A percentile compares a stretch with the other conserved stretches of the same genome.
These are phyloP conservation scores for Sistotremastrum suecicum DNA, from an alignment of 768 basidiomycete species.

Conservation along the genomic window DNA sequence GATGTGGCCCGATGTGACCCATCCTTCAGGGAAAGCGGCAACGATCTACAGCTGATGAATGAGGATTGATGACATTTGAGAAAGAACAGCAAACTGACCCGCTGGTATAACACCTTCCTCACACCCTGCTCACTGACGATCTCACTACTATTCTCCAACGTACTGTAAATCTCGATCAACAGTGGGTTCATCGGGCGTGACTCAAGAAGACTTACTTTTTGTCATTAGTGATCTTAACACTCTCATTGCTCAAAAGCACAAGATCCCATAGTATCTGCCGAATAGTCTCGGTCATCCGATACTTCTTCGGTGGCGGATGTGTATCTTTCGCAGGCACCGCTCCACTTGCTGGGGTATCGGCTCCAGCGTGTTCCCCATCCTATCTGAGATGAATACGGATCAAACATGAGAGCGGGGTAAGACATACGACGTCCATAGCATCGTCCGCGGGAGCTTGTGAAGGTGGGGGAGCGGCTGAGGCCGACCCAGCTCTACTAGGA, in stretches of 20 bases:
- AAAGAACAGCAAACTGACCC: constrained; percentile 25
- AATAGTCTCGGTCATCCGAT: constrained; percentile 68
- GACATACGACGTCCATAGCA: constrained; percentile 7
- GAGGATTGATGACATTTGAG: neutral
- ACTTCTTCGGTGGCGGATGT: constrained; percentile 65
- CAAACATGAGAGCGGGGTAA: too few relatives aligned
- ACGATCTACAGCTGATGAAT: constrained; percentile 38
- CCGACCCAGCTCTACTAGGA: constrained; percentile 11
- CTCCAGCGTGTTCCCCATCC: too few relatives aligned
- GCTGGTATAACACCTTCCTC: constrained; percentile 70
- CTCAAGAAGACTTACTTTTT: constrained; percentile 15
- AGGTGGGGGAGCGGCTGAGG: constrained; percentile 7
- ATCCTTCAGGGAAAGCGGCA: constrained; percentile 66
- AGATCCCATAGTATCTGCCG: constrained; percentile 69
- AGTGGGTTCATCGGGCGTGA: neutral
- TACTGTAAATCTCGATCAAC: constrained; percentile 12
- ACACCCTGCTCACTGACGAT: constrained; percentile 71
- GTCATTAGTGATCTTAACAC: constrained; percentile 36
- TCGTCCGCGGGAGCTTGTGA: constrained; percentile 11
- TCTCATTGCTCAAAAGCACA: constrained; percentile 71
- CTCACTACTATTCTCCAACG: constrained; percentile 51
- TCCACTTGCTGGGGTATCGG: too few relatives aligned
- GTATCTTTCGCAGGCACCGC: constrained; percentile 14
- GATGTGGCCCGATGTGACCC: constrained; percentile 79
- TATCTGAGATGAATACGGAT: too few relatives aligned